phyloP scores from a whole-genome alignment of 208 protist genomes.

The Balamuthia mandrillaris region DNA sequence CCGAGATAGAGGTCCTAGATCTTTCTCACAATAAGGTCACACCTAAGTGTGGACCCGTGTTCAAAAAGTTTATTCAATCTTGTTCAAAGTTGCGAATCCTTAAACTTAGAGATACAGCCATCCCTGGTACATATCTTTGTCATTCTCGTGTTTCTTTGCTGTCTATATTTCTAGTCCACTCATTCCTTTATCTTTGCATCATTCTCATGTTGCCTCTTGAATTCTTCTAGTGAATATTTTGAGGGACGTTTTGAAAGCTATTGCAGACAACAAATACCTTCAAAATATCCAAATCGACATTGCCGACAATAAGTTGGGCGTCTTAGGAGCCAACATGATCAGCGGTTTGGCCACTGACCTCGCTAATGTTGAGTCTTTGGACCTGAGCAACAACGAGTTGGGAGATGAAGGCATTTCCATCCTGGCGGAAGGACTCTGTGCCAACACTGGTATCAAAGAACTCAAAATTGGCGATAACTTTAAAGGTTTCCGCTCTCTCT shows the following conservation, averaged over 20 bases:
- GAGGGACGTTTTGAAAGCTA: constrained; percentile 48
- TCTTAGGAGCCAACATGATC: constrained; percentile 57
- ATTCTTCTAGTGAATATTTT: constrained; percentile 49
- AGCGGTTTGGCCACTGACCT: constrained; percentile 43
- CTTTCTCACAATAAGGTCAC: constrained; percentile 57
- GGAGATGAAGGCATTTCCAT: constrained; percentile 60
- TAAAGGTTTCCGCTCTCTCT: too few species aligned
- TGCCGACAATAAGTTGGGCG: constrained; percentile 31
- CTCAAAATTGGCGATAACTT: constrained; percentile 42
- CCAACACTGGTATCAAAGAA: constrained; percentile 42
- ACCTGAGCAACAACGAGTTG: constrained; percentile 60
- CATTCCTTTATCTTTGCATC: too few species aligned
- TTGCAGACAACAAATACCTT: constrained; percentile 55
- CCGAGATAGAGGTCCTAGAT: constrained; percentile 48
- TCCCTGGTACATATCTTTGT: too few species aligned
- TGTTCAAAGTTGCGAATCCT: constrained; percentile 37
- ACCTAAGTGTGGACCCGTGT: constrained; percentile 34
- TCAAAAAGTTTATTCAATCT: constrained; percentile 47
- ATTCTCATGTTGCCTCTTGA: too few species aligned
- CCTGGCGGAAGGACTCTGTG: constrained; percentile 45
- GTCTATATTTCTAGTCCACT: too few species aligned
- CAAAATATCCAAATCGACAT: constrained; percentile 48
- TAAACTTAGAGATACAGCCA: constrained; percentile 42
- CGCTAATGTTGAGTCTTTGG: constrained; percentile 40
- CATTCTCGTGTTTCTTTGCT: too few species aligned